Percentiles rank a stretch among this genome's conserved stretches.
Conservation (phyloP, 2,329 filamentous ascomycete genomes). For the Aspergillus phoenicis region DNA sequence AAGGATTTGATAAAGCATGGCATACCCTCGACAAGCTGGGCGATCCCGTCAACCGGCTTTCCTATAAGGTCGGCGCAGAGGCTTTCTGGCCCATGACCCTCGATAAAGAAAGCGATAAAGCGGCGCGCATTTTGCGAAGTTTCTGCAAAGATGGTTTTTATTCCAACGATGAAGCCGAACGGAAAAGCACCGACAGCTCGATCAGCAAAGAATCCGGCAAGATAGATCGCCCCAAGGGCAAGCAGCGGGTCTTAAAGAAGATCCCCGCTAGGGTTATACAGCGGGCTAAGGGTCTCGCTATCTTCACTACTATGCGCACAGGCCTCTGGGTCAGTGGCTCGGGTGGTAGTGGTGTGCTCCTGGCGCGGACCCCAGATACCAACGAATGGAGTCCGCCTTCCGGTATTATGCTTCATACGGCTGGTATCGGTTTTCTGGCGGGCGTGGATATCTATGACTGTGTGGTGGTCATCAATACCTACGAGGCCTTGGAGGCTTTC, state of each 20-base stretch:
- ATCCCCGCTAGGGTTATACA: constrained; percentile 84
- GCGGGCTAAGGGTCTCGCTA: constrained; percentile 84
- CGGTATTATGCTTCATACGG: constrained; percentile 86
- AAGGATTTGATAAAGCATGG: constrained; percentile 75
- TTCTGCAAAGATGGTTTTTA: constrained; percentile 84
- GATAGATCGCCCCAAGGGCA: constrained; percentile 58
- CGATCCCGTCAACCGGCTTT: constrained; percentile 75
- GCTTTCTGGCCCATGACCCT: constrained; percentile 83
- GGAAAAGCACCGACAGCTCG: constrained; percentile 35
- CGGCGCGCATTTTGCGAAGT: constrained; percentile 81
- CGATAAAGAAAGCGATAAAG: constrained; percentile 89
- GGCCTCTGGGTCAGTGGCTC: constrained; percentile 90
- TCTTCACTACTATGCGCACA: constrained; percentile 95
- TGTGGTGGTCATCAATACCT: constrained; percentile 87
- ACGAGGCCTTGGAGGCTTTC: constrained; percentile 80
- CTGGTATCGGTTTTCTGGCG: constrained; percentile 83
- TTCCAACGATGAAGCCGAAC: constrained; percentile 57
- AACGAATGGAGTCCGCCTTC: constrained; percentile 91
- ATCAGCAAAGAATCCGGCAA: constrained; percentile 41
- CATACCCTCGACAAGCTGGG: constrained; percentile 68
- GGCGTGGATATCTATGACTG: constrained; percentile 97
- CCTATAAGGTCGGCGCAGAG: constrained; percentile 78
- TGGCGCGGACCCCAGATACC: constrained; percentile 75
- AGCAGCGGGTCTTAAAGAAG: constrained; percentile 71
- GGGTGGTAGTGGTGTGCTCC: constrained; percentile 83